Conservation (phyloP, 495 filamentous ascomycete species). For the Hyaloscypha hepaticicola region DNA sequence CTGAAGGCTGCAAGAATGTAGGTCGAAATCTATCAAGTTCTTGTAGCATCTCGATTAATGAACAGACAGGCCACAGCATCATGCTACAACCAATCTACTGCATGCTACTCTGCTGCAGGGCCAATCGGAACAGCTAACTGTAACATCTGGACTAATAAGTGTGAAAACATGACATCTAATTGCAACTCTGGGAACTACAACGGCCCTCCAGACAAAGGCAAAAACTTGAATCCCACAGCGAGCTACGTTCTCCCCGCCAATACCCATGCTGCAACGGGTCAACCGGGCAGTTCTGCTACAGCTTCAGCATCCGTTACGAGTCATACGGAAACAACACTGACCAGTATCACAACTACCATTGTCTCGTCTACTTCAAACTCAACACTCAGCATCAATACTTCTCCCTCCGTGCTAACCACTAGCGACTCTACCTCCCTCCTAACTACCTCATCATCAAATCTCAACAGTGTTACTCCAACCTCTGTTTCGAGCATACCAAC, state of each 20-base stretch:
- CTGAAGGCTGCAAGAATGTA: slow-evolving; percentile 57
- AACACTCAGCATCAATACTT: no score
- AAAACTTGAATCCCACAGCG: slow-evolving; percentile 41
- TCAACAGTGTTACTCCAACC: no score
- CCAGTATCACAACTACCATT: no score
- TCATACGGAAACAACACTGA: not conserved
- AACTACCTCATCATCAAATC: no score
- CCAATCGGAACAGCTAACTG: slow-evolving; percentile 60
- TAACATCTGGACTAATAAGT: slow-evolving; percentile 58
- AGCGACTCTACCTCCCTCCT: no score
- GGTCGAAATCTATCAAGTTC: not conserved
- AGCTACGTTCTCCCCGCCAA: not conserved
- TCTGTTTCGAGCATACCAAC: no score
- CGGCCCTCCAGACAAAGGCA: slow-evolving; percentile 59
- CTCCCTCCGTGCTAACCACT: no score
- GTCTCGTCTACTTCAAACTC: no score
- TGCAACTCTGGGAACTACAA: slow-evolving; percentile 49
- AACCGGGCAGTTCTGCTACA: not conserved
- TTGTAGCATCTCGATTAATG: slow-evolving; percentile 3
- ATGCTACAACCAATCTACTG: slow-evolving; percentile 56
- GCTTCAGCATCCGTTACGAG: not conserved
- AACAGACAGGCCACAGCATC: slow-evolving; percentile 35
- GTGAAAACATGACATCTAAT: slow-evolving; percentile 47
- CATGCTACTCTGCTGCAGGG: slow-evolving; percentile 56
- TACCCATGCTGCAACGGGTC: not conserved